Base-by-base conservation (phyloP, 2,329 filamentous ascomycete genomes). In the Ceratocystis lukuohia region DNA sequence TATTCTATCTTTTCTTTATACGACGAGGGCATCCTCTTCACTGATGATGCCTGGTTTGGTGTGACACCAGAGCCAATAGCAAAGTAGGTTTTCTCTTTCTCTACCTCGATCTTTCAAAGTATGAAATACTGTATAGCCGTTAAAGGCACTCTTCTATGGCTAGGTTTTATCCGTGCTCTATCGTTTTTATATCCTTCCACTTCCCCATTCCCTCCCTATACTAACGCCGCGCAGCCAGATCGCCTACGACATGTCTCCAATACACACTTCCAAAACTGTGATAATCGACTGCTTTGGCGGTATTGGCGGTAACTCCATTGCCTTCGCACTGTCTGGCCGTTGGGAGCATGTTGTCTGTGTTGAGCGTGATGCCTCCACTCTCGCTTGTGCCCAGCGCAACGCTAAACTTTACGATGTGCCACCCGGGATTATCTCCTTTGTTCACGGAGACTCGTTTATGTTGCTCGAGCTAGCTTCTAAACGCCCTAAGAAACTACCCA, bases 1-100 rank as follows among this genome's bases (percentile, higher is more conserved):
- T 87, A 94, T 74, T 87, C 86, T 64, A 89, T 99, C 70, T 99
- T 96, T 76, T 87, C 87, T 17, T 82, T 82, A 71, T 99, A 96
- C 74, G 88, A 96, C 74, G 82, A 92, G 67, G 93, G 91, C 66
- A 83, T 99, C 70, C 88, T 86, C 79, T 85, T 99, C 80, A 99
- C 95, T 0, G 87, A 96, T 74, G 88, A 93, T 76, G 88, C 91
- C 65, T 99, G 94, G 94, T 99, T 94, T 74, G 94, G 92, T 66
- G 92, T 97, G 6, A 99, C 95, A 0, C 92, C 94, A 15, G 93
- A 99, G 75, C 88, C 89, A 3, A 84, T 99, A 33, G 94, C 94
- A 68, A 85, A 82, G 89, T 94, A 79, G 72, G 80, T 77, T 67
- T 63, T 61, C 66, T 17, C 57, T 6, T 48, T 41, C 53, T 5